Percentiles rank a stretch among this genome's conserved stretches.
Evolutionary conservation across 1,139 yeast species (phyloP).

Genomic region (Yamadazyma dushanensis): DNA sequence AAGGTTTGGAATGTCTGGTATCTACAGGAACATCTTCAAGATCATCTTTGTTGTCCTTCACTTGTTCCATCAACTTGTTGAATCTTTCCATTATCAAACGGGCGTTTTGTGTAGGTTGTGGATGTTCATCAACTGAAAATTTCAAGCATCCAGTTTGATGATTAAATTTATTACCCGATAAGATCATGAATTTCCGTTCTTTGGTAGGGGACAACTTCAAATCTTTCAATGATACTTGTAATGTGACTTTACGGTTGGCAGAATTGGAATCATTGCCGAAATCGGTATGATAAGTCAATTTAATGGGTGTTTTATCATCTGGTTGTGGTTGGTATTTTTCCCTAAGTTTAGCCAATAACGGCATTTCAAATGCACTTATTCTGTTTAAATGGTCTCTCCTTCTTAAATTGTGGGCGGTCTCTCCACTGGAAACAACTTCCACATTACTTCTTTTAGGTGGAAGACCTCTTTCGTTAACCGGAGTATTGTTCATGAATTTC

Average conservation of each 20-base stretch:
- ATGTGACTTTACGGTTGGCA: conserved; percentile 67
- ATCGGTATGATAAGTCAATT: conserved; percentile 70
- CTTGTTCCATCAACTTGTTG: conserved; percentile 57
- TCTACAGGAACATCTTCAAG: conserved; percentile 83
- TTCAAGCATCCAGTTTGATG: conserved; percentile 56
- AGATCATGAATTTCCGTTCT: conserved; percentile 71
- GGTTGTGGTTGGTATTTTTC: conserved; percentile 55
- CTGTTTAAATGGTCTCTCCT: conserved; percentile 58
- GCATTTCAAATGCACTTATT: conserved; percentile 89
- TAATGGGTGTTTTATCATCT: conserved; percentile 51
- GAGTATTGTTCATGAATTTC: conserved; percentile 46
- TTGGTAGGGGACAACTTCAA: conserved; percentile 54
- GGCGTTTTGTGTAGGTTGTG: conserved; percentile 85
- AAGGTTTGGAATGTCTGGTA: conserved; percentile 60
- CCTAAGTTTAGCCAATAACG: conserved; percentile 74
- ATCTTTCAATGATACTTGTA: conserved; percentile 54
- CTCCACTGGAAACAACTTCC: conserved; percentile 39
- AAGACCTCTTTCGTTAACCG: conserved; percentile 36
- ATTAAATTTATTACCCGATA: conserved; percentile 80
- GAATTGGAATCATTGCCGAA: conserved; percentile 70
- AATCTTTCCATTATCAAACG: conserved; percentile 67
- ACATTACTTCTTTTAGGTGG: conserved; percentile 44
- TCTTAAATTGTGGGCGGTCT: conserved; percentile 38
- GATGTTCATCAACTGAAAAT: conserved; percentile 62
- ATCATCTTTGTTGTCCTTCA: conserved; percentile 64